Conservation (phyloP, 139 green algal genomes). For the Haematococcus sp. region DNA sequence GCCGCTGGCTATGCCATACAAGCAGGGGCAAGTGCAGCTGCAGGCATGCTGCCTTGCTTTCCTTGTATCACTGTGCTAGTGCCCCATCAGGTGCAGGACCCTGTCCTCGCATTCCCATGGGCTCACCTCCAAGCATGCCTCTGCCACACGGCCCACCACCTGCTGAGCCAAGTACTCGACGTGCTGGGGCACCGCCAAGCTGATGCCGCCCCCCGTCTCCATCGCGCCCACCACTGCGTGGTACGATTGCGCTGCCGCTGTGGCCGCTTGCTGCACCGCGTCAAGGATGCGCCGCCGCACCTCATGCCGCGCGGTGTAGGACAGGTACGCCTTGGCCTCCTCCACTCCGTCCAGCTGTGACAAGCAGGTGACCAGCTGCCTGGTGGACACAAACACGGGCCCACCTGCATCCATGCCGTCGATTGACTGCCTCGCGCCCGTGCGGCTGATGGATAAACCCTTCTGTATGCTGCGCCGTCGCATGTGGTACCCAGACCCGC, state of each 20-base stretch:
- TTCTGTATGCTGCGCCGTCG: no score
- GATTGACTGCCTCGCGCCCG: not conserved
- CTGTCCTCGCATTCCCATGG: no score
- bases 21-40: no score
- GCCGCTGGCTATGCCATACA: no score
- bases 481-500: no score
- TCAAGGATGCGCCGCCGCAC: not conserved
- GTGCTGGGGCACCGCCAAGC: not conserved
- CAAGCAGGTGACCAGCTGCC: conserved; percentile 28
- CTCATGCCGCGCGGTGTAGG: not conserved
- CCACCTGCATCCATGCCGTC: not conserved
- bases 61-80: no score
- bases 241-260: not conserved
- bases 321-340: conserved; percentile 13
- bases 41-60: no score
- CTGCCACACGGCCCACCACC: conserved; percentile 11
- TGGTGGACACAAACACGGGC: no score
- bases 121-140: conserved; percentile 15
- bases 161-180: conserved; percentile 11
- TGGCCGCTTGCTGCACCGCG: not conserved
- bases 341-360: conserved; percentile 25
- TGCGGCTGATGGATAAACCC: no score
- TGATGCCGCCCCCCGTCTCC: not conserved
- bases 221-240: not conserved
- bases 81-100: no score